phyloP scores from a whole-genome alignment of 2,329 filamentous ascomycete genomes.

The Aspergillus candidus region DNA sequence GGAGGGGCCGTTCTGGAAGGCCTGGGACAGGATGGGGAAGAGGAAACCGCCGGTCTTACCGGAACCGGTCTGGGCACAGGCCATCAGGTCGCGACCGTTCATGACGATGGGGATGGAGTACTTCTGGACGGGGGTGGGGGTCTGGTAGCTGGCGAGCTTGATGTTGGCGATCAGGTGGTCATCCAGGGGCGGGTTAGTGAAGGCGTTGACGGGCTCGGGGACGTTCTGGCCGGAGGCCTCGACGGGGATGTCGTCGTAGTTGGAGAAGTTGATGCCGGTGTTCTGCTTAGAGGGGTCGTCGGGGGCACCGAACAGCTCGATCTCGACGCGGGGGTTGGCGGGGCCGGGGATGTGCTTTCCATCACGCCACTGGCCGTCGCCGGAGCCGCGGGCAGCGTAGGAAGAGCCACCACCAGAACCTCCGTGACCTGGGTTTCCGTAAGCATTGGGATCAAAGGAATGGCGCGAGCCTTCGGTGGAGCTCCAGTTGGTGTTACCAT shows the following conservation, averaged over 20 bases:
- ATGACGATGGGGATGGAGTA: constrained; percentile 99
- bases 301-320: constrained; percentile 84
- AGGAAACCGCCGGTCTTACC: constrained; percentile 99
- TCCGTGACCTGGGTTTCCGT: constrained; percentile 51
- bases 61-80: constrained; percentile 98
- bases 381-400: constrained; percentile 65
- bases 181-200: constrained; percentile 92
- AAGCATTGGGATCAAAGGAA: constrained; percentile 55
- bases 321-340: constrained; percentile 81
- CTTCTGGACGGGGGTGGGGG: constrained; percentile 96
- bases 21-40: constrained; percentile 98
- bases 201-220: constrained; percentile 81
- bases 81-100: constrained; percentile 96
- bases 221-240: constrained; percentile 93
- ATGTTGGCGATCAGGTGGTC: constrained; percentile 93
- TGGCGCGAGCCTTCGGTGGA: constrained; percentile 33
- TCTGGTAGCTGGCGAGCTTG: constrained; percentile 86
- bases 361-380: constrained; percentile 93
- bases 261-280: constrained; percentile 99
- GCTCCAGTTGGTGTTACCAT: constrained; percentile 36
- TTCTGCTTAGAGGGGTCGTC: constrained; percentile 94
- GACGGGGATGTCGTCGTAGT: constrained; percentile 99
- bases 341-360: constrained; percentile 94
- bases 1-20: constrained; percentile 83
- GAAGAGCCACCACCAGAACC: constrained; percentile 22